phyloP scores from a whole-genome alignment of 305 asterid genomes.

The Fraxinus floribunda region DNA sequence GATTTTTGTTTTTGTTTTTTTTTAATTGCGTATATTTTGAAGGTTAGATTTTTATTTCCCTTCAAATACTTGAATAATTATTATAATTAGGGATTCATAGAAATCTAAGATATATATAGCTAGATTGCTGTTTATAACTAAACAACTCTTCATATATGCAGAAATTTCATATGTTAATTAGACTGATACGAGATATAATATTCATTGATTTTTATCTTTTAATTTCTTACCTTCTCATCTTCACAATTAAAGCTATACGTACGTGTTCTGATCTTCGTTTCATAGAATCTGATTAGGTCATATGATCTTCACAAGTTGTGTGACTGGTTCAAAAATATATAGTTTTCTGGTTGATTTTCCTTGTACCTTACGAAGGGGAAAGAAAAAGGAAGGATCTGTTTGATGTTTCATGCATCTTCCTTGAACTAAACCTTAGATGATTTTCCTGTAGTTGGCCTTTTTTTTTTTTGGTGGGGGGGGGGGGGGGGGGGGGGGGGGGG shows the following conservation, averaged over 20 bases:
- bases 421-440: background rate
- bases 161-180: background rate
- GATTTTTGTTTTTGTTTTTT: too few species aligned
- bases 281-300: background rate
- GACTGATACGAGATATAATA: background rate
- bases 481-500: too few species aligned
- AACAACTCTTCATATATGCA: background rate
- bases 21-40: background rate
- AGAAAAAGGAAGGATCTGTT: background rate
- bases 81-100: background rate
- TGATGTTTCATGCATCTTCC: background rate
- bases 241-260: too few species aligned
- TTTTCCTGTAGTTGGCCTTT: background rate
- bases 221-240: background rate
- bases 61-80: background rate
- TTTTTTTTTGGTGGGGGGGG: too few species aligned
- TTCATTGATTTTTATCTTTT: background rate
- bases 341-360: background rate
- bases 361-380: background rate
- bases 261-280: background rate
- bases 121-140: too few species aligned
- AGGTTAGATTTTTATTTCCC: background rate
- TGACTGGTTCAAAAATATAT: background rate
- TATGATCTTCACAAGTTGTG: background rate
- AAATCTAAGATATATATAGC: too few species aligned